Evolutionary conservation across 225 moss, liverwort and hornwort species (phyloP).

Genomic region (Marchantia paleacea): DNA sequence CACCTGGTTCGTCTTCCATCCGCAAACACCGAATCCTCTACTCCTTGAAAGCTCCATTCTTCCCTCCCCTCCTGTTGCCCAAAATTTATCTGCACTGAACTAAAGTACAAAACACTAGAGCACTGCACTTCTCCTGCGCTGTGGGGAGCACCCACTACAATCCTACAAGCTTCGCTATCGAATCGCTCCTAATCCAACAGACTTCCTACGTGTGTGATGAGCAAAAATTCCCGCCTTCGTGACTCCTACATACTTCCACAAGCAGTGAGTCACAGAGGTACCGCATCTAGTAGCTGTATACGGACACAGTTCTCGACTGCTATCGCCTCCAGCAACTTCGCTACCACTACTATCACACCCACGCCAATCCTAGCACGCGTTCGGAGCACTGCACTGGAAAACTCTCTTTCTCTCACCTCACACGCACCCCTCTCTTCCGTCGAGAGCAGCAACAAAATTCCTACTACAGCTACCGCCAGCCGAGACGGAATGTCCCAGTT

Average conservation of each 20-base stretch:
- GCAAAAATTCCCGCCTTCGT: neutral
- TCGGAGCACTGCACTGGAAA: neutral
- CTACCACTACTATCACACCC: neutral
- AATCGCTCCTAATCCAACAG: neutral
- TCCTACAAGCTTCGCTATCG: neutral
- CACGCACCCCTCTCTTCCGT: neutral
- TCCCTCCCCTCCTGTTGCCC: neutral
- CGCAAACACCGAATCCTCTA: neutral
- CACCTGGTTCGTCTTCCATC: slow-evolving; percentile 13
- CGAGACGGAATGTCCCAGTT: no score
- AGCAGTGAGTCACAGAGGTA: no score
- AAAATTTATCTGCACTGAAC: neutral
- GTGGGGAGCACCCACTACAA: neutral
- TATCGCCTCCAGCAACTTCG: neutral
- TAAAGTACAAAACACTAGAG: neutral
- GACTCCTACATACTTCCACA: neutral
- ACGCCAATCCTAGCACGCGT: neutral
- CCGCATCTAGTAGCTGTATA: neutral
- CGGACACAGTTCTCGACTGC: neutral
- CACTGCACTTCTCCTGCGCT: neutral
- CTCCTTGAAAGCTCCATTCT: slow-evolving; percentile 12
- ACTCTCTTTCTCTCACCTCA: neutral
- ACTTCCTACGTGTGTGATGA: neutral
- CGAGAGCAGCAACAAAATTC: neutral
- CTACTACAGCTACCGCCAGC: no score